A percentile compares a stretch with the other conserved stretches of the same genome.
These are phyloP conservation scores for Marasmius sp. DNA, from an alignment of 1,284 basidiomycete species.

Conservation along the genomic window DNA sequence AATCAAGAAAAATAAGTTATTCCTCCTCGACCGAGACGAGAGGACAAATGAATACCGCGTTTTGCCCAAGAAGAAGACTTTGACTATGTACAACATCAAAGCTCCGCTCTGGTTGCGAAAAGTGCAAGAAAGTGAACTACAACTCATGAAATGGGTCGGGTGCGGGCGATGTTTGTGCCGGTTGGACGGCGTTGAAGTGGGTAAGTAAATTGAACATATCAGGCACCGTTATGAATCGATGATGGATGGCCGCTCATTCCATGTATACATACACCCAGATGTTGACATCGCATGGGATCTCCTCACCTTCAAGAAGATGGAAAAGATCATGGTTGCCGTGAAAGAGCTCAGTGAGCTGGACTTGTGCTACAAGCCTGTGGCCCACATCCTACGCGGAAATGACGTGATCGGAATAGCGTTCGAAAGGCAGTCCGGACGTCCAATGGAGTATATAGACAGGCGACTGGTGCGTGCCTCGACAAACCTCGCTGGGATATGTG, in stretches of 20 bases:
- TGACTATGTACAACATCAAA: background rate
- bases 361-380: conserved; percentile 43
- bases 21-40: background rate
- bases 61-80: background rate
- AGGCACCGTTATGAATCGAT: background rate
- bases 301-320: conserved; percentile 25
- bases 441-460: conserved; percentile 36
- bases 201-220: conserved; percentile 20
- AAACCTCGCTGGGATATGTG: background rate
- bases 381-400: conserved; percentile 40
- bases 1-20: background rate
- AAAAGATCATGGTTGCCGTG: conserved; percentile 34
- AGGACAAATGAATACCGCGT: background rate
- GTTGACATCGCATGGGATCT: conserved; percentile 28
- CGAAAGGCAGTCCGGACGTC: conserved; percentile 41
- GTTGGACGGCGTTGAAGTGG: conserved; percentile 26
- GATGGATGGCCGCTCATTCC: background rate
- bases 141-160: conserved; percentile 26
- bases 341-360: conserved; percentile 35
- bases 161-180: conserved; percentile 28
- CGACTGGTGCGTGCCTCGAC: conserved; percentile 15
- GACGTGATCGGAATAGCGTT: conserved; percentile 44
- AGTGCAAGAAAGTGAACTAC: conserved; percentile 35
- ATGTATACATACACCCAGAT: conserved; percentile 5
- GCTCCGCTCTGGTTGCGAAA: conserved; percentile 12